phyloP scores from a whole-genome alignment of 345 rosid species.

The Lenwebbia sp. region DNA sequence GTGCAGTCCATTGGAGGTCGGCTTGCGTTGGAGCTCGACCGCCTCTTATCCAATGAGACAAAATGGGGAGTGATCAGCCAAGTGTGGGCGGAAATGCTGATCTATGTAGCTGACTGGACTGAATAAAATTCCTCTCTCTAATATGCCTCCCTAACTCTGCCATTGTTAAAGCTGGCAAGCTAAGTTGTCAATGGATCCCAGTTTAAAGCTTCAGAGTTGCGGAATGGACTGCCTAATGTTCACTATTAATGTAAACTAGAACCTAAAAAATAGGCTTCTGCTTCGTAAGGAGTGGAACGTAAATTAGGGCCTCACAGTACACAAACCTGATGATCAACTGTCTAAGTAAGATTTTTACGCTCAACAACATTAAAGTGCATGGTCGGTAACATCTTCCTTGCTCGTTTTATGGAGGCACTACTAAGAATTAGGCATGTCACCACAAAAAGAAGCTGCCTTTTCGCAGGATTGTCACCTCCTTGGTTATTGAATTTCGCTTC shows the following conservation, averaged over 20 bases:
- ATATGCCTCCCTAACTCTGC: background rate
- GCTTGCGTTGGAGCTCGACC: no score
- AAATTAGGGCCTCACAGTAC: background rate
- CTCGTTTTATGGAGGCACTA: no score
- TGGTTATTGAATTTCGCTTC: constrained; percentile 89
- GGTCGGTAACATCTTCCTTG: no score
- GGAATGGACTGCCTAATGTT: background rate
- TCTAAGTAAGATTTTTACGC: constrained; percentile 9
- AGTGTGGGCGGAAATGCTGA: no score
- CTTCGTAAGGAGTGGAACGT: no score
- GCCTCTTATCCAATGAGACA: no score
- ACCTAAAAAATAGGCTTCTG: background rate
- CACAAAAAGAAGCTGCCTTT: constrained; percentile 88
- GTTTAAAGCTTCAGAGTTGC: background rate
- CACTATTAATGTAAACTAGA: background rate
- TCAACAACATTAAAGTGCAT: no score
- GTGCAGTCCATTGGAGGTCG: no score
- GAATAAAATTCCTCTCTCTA: background rate
- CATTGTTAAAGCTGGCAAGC: background rate
- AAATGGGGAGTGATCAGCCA: no score
- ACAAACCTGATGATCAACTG: background rate
- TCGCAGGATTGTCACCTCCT: constrained; percentile 76
- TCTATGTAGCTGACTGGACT: background rate
- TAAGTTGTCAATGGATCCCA: background rate
- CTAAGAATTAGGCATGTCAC: no score